Evolutionary conservation across 768 basidiomycete species (phyloP), one percentile per base, ranked within the genome.

Genomic region (Boletellus ananiceps): DNA sequence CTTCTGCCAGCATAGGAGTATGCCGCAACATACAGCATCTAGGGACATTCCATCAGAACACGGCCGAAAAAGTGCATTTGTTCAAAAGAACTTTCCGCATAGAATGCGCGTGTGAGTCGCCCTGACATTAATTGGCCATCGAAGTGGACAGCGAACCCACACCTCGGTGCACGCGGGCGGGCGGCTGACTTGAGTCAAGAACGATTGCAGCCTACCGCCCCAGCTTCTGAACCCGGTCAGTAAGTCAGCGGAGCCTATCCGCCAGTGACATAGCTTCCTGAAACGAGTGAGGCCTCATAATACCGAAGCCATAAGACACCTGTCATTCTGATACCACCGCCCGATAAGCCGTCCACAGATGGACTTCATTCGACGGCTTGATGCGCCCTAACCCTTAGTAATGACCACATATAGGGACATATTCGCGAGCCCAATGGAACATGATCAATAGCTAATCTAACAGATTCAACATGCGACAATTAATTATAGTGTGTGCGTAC

Each of bases 31-130:
- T 47, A 47, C 25, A 35, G 25, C 37, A 43, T 25, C 12, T 16
- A 36, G 18, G 41, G 9, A 6, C 6, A 19, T 58, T 58, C 56
- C 44, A 57, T 54, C 56, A 58, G 57, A 58, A 54, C 35, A 15
- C 29, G 32, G 50, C 37, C 27, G 52, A 49, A 44, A 32, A 46
- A n/a, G 21, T 23, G 32, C 47, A 5, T 19, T 40, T 44, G 29
- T 58, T 27, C 36, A 14, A 57, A 44, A 33, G 56, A 58, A 57
- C 23, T 7, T 53, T 57, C 56, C 46, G 4, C 37, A 12, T 47
- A 21, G 56, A 58, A 57, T 15, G 39, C 7, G 31, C 40, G 55
- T 55, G 54, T 18, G 46, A 47, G 40, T 5, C 35, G 25, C 31
- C 31, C 18, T 31, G 16, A 12, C 29, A 8, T 11, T 11, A 29